phyloP scores from a whole-genome alignment of 805 yeast genomes.

The Sugiyamaella mastotermitis region DNA sequence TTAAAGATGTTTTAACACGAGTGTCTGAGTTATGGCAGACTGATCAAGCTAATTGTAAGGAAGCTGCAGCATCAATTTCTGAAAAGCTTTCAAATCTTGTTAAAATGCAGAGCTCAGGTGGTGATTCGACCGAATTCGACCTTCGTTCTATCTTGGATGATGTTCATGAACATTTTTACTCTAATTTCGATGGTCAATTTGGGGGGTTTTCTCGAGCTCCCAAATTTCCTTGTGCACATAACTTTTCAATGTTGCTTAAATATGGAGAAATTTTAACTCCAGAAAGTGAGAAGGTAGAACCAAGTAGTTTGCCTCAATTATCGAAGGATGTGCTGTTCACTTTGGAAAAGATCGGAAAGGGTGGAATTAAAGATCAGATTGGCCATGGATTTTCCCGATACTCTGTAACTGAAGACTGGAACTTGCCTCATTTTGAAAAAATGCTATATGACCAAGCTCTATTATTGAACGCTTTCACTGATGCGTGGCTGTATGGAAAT shows the following conservation, averaged over 20 bases:
- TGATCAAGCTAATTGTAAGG: slow-evolving; percentile 24
- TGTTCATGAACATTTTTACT: slow-evolving; percentile 23
- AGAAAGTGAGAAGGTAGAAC: background rate
- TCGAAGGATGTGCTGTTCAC: slow-evolving; percentile 22
- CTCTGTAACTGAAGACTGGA: slow-evolving; percentile 36
- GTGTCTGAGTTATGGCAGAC: slow-evolving; percentile 28
- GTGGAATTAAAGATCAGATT: slow-evolving; percentile 35
- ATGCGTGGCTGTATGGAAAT: slow-evolving; percentile 19
- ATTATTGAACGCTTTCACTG: slow-evolving; percentile 29
- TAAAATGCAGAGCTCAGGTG: slow-evolving; percentile 20
- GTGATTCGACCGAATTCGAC: slow-evolving; percentile 10
- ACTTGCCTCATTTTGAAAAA: slow-evolving; percentile 36
- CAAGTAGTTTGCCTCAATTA: slow-evolving; percentile 3
- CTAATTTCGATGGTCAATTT: slow-evolving; percentile 22
- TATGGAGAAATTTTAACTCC: slow-evolving; percentile 9
- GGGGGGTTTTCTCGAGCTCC: slow-evolving; percentile 35
- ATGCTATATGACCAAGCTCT: slow-evolving; percentile 34
- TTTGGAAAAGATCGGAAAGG: slow-evolving; percentile 26
- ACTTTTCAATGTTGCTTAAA: slow-evolving; percentile 23
- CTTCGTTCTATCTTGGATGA: slow-evolving; percentile 14
- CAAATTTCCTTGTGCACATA: slow-evolving; percentile 31
- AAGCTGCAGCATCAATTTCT: slow-evolving; percentile 23
- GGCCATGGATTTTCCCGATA: slow-evolving; percentile 34
- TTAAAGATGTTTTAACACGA: slow-evolving; percentile 27
- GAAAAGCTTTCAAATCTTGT: slow-evolving; percentile 22